A percentile compares a stretch with the other conserved stretches of the same genome.
Evolutionary conservation across 148 eudicot species (phyloP).

Genomic region (Spergularia bocconei): DNA sequence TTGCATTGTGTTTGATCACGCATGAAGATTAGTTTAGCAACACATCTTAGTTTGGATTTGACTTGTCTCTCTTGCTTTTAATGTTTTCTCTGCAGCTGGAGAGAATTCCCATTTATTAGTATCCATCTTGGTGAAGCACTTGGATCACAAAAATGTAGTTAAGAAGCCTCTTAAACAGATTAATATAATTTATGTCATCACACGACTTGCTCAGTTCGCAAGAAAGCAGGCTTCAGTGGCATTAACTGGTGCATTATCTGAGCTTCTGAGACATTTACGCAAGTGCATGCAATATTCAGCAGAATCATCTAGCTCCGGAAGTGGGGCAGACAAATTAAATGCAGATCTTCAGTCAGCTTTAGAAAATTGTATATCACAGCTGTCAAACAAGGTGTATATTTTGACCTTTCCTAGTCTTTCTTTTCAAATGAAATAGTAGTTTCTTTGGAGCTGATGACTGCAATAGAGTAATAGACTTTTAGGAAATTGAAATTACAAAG

Average conservation of each 20-base stretch:
- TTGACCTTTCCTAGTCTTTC: conserved; percentile 1
- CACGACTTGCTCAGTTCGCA: conserved; percentile 55
- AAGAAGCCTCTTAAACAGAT: conserved; percentile 69
- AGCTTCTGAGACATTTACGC: conserved; percentile 67
- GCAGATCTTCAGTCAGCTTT: conserved; percentile 67
- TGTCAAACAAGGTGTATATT: conserved; percentile 61
- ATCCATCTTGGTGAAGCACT: conserved; percentile 74
- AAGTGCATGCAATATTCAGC: conserved; percentile 68
- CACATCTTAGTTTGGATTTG: conserved; percentile 3
- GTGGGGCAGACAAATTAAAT: conserved; percentile 49
- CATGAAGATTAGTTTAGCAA: conserved; percentile 1
- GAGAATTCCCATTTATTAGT: conserved; percentile 65
- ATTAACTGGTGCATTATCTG: conserved; percentile 67
- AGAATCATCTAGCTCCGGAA: conserved; percentile 48
- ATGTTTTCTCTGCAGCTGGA: conserved; percentile 32
- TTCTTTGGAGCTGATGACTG: neutral
- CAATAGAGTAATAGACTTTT: neutral
- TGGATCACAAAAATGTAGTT: conserved; percentile 73
- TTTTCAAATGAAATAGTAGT: neutral
- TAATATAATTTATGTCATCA: conserved; percentile 53
- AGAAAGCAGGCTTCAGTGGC: conserved; percentile 58
- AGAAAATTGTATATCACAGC: conserved; percentile 68
- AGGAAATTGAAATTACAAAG: neutral
- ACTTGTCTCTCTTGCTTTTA: conserved; percentile 8
- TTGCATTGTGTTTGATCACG: neutral